Conservation (phyloP, 148 eudicot genomes). For the Selenicereus undatus region DNA sequence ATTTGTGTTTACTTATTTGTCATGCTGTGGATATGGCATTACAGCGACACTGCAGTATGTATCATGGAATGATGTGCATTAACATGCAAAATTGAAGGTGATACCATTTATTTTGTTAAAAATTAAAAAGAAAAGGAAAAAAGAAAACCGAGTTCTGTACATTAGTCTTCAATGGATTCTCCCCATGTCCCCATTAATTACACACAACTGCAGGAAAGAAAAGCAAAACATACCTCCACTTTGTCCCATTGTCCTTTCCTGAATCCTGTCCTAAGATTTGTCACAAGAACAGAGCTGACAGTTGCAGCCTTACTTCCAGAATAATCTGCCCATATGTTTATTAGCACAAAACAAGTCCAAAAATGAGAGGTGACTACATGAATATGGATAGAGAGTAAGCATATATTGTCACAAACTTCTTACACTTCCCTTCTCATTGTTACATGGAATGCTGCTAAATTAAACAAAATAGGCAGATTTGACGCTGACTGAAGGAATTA, state of each 20-base stretch:
- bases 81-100: neutral
- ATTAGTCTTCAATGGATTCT: neutral
- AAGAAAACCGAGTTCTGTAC: neutral
- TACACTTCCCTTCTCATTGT: no score
- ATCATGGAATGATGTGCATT: neutral
- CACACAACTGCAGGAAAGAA: neutral
- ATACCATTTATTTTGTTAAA: no score
- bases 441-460: no score
- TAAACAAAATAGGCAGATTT: no score
- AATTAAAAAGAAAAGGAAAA: neutral
- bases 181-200: neutral
- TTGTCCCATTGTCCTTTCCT: constrained; percentile 80
- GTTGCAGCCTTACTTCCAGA: constrained; percentile 65
- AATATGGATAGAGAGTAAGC: neutral
- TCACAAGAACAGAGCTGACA: constrained; percentile 82
- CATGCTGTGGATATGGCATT: neutral
- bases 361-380: neutral
- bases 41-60: neutral
- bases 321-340: constrained; percentile 45
- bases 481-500: no score
- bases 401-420: no score
- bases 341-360: neutral
- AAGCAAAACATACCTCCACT: constrained; percentile 59
- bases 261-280: constrained; percentile 64
- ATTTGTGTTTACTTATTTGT: neutral